A percentile compares a stretch with the other conserved stretches of the same genome.
These are phyloP conservation scores for Paecilomyces niveus DNA, from an alignment of 2,329 filamentous ascomycete genomes.

Conservation along the genomic window DNA sequence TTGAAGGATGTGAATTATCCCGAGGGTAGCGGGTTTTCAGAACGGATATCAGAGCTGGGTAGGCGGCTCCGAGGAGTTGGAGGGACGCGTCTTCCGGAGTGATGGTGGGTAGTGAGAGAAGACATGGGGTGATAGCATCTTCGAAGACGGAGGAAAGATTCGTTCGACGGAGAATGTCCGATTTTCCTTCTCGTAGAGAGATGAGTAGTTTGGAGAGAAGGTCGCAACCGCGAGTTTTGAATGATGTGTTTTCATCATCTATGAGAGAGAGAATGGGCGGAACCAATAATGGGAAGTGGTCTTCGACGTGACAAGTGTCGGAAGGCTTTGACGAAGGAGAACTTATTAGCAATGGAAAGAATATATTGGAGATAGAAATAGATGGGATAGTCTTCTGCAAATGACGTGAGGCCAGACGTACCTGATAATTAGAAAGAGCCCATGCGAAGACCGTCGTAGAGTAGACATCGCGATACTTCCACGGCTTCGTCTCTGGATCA, in stretches of 20 bases:
- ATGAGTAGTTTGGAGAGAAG: constrained; percentile 29
- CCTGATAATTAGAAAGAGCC: constrained; percentile 29
- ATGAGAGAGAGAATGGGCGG: constrained; percentile 38
- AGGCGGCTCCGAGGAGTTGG: constrained; percentile 56
- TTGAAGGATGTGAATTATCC: not conserved
- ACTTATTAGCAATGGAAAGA: not conserved
- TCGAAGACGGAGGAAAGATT: constrained; percentile 40
- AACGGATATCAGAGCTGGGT: constrained; percentile 59
- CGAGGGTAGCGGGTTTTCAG: constrained; percentile 34
- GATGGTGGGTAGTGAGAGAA: constrained; percentile 69
- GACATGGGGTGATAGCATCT: constrained; percentile 49
- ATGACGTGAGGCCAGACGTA: constrained; percentile 11
- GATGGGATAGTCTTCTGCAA: not conserved
- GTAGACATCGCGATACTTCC: constrained; percentile 31
- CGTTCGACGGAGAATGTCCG: constrained; percentile 34
- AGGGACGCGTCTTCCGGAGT: constrained; percentile 68
- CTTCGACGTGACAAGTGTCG: constrained; percentile 26
- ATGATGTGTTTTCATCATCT: constrained; percentile 31
- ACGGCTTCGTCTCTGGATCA: constrained; percentile 31
- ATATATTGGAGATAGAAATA: not conserved
- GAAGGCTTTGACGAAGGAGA: constrained; percentile 11
- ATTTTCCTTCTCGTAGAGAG: constrained; percentile 26
- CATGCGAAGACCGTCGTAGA: constrained; percentile 28
- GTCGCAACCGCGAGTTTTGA: constrained; percentile 33
- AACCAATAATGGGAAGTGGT: constrained; percentile 38